These are phyloP conservation scores for Daphne laureola DNA, from an alignment of 441 rosid species.

Conservation along the genomic window DNA sequence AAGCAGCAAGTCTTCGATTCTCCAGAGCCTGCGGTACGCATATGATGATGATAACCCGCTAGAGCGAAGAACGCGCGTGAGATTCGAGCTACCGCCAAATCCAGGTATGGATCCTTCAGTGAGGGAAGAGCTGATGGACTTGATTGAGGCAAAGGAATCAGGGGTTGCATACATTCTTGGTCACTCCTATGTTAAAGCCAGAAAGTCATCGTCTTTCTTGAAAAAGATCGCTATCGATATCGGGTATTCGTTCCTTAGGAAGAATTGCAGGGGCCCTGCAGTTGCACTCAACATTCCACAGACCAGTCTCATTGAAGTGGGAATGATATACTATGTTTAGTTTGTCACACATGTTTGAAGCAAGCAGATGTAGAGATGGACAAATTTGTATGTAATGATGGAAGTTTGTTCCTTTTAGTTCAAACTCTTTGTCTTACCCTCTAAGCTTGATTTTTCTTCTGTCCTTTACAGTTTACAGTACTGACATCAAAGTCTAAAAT, in stretches of 20 bases:
- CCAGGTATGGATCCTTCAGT: not conserved
- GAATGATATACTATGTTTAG: slow-evolving; percentile 34
- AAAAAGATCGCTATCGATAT: slow-evolving; percentile 29
- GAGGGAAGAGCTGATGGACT: slow-evolving; percentile 13
- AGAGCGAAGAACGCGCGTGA: too few relatives aligned
- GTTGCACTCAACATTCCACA: slow-evolving; percentile 28
- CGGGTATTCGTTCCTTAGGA: slow-evolving; percentile 30
- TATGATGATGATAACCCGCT: too few relatives aligned
- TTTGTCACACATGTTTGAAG: not conserved
- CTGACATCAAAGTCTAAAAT: too few relatives aligned
- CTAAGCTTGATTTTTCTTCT: too few relatives aligned
- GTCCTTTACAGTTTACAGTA: too few relatives aligned
- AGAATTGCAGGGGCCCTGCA: slow-evolving; percentile 27
- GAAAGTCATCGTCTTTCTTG: slow-evolving; percentile 20
- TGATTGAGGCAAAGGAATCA: slow-evolving; percentile 32
- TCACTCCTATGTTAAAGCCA: slow-evolving; percentile 21
- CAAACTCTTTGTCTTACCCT: too few relatives aligned
- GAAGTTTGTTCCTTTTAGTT: not conserved
- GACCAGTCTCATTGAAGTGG: slow-evolving; percentile 26
- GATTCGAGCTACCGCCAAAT: too few relatives aligned
- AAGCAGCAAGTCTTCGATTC: not conserved
- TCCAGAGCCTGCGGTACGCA: too few relatives aligned
- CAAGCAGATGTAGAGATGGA: too few relatives aligned
- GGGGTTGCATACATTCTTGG: slow-evolving; percentile 33
- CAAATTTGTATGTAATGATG: too few relatives aligned